Conservation (phyloP, 1,284 basidiomycete genomes). For the Pseudozyma pruni region DNA sequence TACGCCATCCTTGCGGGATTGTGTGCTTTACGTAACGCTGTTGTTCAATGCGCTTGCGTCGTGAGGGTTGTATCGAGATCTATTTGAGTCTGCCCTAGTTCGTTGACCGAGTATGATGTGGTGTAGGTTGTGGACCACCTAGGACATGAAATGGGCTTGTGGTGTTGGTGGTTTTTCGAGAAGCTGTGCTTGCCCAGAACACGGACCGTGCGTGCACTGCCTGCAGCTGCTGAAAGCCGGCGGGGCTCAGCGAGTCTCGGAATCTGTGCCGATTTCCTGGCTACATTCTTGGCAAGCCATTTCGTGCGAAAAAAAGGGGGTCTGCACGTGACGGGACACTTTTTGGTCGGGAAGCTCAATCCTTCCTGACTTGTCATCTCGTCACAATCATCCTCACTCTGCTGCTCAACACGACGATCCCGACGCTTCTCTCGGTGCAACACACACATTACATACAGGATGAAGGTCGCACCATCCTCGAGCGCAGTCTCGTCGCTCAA, state of each 20-base stretch:
- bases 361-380: slow-evolving; percentile 3
- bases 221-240: slow-evolving; percentile 8
- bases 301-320: slow-evolving; percentile 4
- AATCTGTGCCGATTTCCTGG: background rate
- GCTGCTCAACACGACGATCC: too few relatives aligned
- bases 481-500: slow-evolving; percentile 49
- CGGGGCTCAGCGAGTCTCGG: slow-evolving; percentile 1
- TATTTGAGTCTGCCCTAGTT: too few relatives aligned
- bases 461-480: slow-evolving; percentile 46
- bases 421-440: too few relatives aligned
- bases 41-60: background rate
- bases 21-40: background rate
- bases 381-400: background rate
- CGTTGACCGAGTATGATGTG: too few relatives aligned
- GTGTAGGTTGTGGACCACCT: too few relatives aligned
- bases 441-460: slow-evolving; percentile 4
- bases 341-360: background rate
- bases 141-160: background rate
- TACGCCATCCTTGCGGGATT: slow-evolving; percentile 45
- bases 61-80: too few relatives aligned
- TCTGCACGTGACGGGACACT: slow-evolving; percentile 7
- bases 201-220: background rate
- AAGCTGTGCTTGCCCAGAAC: background rate
- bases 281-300: too few relatives aligned
- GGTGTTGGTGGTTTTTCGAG: background rate